Conservation (phyloP, 352 stramenopile genomes). For the Paralagenidium karlingii region DNA sequence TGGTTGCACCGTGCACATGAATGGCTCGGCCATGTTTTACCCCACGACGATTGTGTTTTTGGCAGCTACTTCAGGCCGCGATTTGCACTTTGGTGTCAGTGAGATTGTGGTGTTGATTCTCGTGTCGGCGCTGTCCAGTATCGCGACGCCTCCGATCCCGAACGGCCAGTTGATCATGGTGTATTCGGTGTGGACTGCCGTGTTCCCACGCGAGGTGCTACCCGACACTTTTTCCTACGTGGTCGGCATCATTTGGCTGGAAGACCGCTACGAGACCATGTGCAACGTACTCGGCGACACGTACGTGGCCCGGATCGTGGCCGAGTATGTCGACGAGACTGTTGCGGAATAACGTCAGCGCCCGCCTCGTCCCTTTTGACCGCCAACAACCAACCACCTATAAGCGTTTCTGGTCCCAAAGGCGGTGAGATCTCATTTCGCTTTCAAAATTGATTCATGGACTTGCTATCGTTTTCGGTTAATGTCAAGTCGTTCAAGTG, state of each 20-base stretch:
- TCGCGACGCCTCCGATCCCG: slow-evolving; percentile 48
- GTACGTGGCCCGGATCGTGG: slow-evolving; percentile 64
- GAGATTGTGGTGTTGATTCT: slow-evolving; percentile 45
- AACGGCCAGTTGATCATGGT: slow-evolving; percentile 61
- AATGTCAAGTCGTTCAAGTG: too few species aligned
- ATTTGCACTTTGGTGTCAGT: slow-evolving; percentile 24
- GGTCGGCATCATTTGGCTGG: slow-evolving; percentile 57
- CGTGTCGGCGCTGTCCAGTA: slow-evolving; percentile 43
- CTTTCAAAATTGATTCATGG: too few species aligned
- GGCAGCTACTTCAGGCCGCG: slow-evolving; percentile 19
- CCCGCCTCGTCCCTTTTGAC: too few species aligned
- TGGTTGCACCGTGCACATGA: slow-evolving; percentile 15
- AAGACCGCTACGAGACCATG: slow-evolving; percentile 51
- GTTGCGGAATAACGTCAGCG: slow-evolving; percentile 27
- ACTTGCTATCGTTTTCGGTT: too few species aligned
- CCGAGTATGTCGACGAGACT: slow-evolving; percentile 40
- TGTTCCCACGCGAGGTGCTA: slow-evolving; percentile 34
- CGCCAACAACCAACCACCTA: too few species aligned
- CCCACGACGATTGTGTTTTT: slow-evolving; percentile 22
- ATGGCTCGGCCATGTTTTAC: slow-evolving; percentile 14
- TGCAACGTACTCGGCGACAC: slow-evolving; percentile 60
- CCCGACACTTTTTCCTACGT: slow-evolving; percentile 58
- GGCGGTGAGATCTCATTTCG: too few species aligned
- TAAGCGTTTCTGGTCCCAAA: too few species aligned
- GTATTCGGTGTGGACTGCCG: slow-evolving; percentile 61